Percentiles rank a stretch among this genome's conserved stretches.
Conservation (phyloP, 441 rosid species). For the Macaranga tanarius region DNA sequence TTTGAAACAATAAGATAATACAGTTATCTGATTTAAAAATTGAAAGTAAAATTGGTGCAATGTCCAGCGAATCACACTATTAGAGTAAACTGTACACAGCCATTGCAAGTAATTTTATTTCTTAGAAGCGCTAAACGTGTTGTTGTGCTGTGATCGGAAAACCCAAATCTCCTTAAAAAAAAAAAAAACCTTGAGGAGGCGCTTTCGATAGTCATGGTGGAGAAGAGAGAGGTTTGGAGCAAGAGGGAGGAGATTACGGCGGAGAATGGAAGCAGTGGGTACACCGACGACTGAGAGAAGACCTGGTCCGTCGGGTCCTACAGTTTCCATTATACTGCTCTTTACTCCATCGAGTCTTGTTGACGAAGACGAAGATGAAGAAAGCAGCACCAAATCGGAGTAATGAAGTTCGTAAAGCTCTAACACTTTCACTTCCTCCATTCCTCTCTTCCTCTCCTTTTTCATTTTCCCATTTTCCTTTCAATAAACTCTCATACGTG, state of each 20-base stretch:
- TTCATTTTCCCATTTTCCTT: too few species aligned
- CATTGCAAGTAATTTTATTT: too few species aligned
- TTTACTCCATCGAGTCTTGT: conserved; percentile 33
- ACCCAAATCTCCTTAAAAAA: not conserved
- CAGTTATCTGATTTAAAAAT: too few species aligned
- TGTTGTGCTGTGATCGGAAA: too few species aligned
- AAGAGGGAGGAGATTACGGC: conserved; percentile 58
- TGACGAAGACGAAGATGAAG: conserved; percentile 34
- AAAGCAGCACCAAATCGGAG: conserved; percentile 50
- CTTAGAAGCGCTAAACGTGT: too few species aligned
- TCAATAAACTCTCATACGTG: too few species aligned
- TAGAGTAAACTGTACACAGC: too few species aligned
- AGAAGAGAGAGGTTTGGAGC: conserved; percentile 72
- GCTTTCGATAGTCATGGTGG: conserved; percentile 46
- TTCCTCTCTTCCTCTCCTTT: conserved; percentile 8
- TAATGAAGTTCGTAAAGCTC: conserved; percentile 51
- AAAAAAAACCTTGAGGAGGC: conserved; percentile 56
- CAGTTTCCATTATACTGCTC: conserved; percentile 52
- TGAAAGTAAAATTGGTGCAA: too few species aligned
- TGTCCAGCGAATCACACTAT: too few species aligned
- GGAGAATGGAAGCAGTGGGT: conserved; percentile 52
- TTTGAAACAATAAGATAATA: too few species aligned
- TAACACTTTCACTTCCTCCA: conserved; percentile 43
- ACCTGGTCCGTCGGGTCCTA: conserved; percentile 77
- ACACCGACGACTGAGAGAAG: conserved; percentile 63